Evolutionary conservation across 768 basidiomycete genomes (phyloP).

Genomic region (Albatrellus ellisii): DNA sequence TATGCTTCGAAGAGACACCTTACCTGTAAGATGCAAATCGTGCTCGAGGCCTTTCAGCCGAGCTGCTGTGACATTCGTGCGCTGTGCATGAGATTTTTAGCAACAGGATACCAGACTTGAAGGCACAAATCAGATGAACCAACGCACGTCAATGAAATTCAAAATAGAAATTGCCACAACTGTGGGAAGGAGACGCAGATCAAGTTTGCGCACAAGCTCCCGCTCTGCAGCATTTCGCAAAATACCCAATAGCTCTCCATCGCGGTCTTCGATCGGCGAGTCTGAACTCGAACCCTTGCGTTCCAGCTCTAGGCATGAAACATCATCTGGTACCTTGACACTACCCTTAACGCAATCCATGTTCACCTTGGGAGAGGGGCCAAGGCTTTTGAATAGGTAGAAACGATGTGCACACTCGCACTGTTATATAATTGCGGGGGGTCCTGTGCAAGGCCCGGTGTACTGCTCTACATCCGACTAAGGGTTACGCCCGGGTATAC

Average conservation of each 20-base stretch:
- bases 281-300: background rate
- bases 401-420: too few relatives aligned
- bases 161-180: conserved; percentile 48
- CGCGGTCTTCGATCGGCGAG: background rate
- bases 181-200: conserved; percentile 40
- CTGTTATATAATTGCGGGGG: too few relatives aligned
- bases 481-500: too few relatives aligned
- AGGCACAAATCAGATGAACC: background rate
- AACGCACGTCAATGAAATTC: conserved; percentile 55
- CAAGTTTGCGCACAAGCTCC: conserved; percentile 41
- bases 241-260: background rate
- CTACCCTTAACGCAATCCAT: too few relatives aligned
- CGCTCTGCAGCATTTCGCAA: conserved; percentile 14
- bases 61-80: conserved; percentile 26
- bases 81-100: conserved; percentile 14
- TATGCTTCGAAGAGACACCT: background rate
- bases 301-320: too few relatives aligned
- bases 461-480: too few relatives aligned
- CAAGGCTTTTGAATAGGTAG: too few relatives aligned
- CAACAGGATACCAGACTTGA: background rate
- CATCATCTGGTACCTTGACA: too few relatives aligned
- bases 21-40: conserved; percentile 19
- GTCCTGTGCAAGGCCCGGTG: too few relatives aligned
- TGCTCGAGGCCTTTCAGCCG: conserved; percentile 26
- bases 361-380: too few relatives aligned